phyloP scores from a whole-genome alignment of 768 basidiomycete species.

The Leccinum barrowsii region DNA sequence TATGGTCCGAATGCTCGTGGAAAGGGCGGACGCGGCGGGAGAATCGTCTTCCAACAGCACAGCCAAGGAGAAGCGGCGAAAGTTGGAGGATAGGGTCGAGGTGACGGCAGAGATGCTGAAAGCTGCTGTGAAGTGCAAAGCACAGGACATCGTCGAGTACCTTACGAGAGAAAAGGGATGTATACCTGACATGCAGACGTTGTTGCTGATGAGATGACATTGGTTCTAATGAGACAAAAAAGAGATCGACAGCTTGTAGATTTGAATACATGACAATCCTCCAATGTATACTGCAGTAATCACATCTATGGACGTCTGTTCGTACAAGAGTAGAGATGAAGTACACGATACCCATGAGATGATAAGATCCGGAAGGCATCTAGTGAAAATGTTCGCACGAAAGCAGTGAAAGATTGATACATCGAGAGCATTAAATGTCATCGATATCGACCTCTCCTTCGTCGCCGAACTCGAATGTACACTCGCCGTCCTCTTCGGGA shows the following conservation, averaged over 20 bases:
- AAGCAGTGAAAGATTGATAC: constrained; percentile 6
- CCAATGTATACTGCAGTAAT: constrained; percentile 14
- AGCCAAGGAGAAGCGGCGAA: constrained; percentile 43
- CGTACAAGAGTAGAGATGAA: constrained; percentile 8
- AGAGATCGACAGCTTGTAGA: not conserved
- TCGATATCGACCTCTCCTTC: constrained; percentile 88
- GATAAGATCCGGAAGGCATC: not conserved
- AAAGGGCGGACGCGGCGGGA: constrained; percentile 37
- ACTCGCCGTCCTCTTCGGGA: constrained; percentile 87
- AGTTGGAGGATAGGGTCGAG: constrained; percentile 55
- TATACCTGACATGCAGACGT: constrained; percentile 69
- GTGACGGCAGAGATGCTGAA: constrained; percentile 59
- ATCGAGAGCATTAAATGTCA: constrained; percentile 58
- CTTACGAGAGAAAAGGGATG: constrained; percentile 67
- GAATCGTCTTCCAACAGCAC: constrained; percentile 22
- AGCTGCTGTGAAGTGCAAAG: constrained; percentile 59
- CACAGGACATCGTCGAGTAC: constrained; percentile 70
- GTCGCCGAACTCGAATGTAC: constrained; percentile 87
- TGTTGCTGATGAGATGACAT: constrained; percentile 37
- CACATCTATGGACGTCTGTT: constrained; percentile 25
- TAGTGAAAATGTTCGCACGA: constrained; percentile 12
- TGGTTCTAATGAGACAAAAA: not conserved
- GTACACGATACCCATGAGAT: constrained; percentile 11
- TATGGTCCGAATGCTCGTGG: constrained; percentile 75
- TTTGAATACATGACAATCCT: constrained; percentile 10